Base-by-base conservation (phyloP, 2,329 filamentous ascomycete genomes). In the Monilinia polystroma region DNA sequence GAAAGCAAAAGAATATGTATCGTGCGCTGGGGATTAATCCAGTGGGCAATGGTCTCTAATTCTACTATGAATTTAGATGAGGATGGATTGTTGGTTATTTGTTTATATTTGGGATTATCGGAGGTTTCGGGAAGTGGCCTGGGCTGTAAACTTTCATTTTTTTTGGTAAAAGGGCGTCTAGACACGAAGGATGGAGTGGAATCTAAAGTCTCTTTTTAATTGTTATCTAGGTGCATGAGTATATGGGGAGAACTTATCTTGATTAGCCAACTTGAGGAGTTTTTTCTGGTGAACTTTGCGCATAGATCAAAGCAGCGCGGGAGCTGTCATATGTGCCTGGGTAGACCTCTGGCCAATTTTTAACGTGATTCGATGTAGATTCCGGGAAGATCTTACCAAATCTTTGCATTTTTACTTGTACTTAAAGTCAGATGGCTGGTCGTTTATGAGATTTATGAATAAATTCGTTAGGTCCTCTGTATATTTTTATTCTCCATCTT, bases 1-100 rank as follows among this genome's bases (percentile, higher is more conserved):
- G 5, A 8, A 60, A 60, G 29, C 14, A 60, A 32, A 35, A 51
- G n/a, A 51, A 60, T 26, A 51, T 60, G 58, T 60, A 51, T 51
- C 45, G 45, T 20, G 58, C 45, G 7, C 58, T 60, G 12, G 58
- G 58, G 0, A 26, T 60, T 6, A 60, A 60, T 2, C 58, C 45
- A 8, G 4, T 3, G 18, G n/a, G 20, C 4, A 12, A 8, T 26
- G n/a, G 14, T 10, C 2, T 38, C 14, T 51, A 16, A 18, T 38
- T 0, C 0, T 20, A 20, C 14, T 2, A 5, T 26, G 12, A 4
- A 38, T 12, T 38, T 18, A 8, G n/a, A 35, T 38, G 12, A 2
- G 11, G 14, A 16, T 51, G 49, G 49, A 11, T 12, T 11, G 12
- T 26, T 6, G 0, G 8, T 5, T 4, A 6, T 26, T 1, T 8